phyloP scores from a whole-genome alignment of 2,329 filamentous ascomycete species.

The Fusarium agapanthi region DNA sequence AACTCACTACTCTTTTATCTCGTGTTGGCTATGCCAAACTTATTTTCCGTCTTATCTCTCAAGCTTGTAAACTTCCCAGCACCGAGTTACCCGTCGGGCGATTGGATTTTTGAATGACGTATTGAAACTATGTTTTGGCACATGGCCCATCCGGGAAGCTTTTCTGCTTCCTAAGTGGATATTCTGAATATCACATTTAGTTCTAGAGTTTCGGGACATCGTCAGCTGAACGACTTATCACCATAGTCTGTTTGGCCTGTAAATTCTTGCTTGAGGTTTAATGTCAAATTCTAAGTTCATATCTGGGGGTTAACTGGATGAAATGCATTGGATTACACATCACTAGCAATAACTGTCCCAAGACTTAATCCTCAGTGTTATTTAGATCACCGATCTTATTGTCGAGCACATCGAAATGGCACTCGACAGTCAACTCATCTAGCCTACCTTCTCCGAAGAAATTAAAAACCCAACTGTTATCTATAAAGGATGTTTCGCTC shows the following conservation, averaged over 20 bases:
- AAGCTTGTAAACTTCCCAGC: background rate
- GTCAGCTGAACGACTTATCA: background rate
- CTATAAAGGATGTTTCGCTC: accelerated
- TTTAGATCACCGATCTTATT: accelerated
- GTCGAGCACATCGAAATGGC: background rate
- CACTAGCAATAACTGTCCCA: background rate
- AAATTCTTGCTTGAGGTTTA: background rate
- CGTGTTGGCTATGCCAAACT: too few species aligned
- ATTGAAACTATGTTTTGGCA: background rate
- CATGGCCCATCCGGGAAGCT: background rate
- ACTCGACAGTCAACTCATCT: background rate
- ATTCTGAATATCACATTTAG: background rate
- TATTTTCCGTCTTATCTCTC: too few species aligned
- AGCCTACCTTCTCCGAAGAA: background rate
- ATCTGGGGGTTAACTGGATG: background rate
- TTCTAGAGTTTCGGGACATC: background rate
- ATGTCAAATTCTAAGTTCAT: too few species aligned
- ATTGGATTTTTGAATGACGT: background rate
- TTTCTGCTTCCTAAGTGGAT: background rate
- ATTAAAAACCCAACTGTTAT: background rate
- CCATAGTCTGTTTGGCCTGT: background rate
- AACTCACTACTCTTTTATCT: too few species aligned
- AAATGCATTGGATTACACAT: background rate
- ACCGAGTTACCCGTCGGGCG: background rate
- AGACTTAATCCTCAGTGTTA: background rate